Conservation (phyloP, 1,284 basidiomycete species). For the Rhizoctonia solani region DNA sequence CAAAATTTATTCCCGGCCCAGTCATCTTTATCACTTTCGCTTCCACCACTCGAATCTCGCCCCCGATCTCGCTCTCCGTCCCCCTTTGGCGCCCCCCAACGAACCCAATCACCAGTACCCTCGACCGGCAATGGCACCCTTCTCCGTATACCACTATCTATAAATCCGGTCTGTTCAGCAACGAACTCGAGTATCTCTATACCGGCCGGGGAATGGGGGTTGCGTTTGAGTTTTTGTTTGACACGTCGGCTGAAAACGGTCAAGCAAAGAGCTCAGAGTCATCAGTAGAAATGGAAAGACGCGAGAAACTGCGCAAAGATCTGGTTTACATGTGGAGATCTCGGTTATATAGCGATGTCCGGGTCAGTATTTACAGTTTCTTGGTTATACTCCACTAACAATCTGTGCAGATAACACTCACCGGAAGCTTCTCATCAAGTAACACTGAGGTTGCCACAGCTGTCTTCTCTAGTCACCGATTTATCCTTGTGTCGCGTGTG, state of each 20-base stretch:
- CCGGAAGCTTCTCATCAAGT: constrained; percentile 20
- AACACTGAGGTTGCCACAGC: constrained; percentile 72
- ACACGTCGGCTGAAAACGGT: constrained; percentile 44
- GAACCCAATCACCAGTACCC: constrained; percentile 52
- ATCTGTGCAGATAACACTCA: constrained; percentile 35
- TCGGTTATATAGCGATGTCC: constrained; percentile 87
- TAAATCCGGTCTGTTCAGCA: constrained; percentile 76
- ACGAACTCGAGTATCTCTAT: constrained; percentile 89
- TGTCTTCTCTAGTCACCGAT: constrained; percentile 89
- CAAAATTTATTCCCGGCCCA: constrained; percentile 57
- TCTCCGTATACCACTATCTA: constrained; percentile 64
- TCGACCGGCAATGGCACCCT: constrained; percentile 49
- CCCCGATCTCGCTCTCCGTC: constrained; percentile 58
- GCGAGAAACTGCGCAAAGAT: constrained; percentile 88
- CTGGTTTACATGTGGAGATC: constrained; percentile 96
- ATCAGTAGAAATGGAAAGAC: constrained; percentile 67
- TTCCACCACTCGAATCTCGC: constrained; percentile 53
- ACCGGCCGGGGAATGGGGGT: constrained; percentile 85
- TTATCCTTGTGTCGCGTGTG: constrained; percentile 87
- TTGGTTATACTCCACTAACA: constrained; percentile 37
- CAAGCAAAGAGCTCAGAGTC: constrained; percentile 53
- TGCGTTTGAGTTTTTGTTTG: constrained; percentile 88
- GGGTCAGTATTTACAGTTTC: constrained; percentile 51
- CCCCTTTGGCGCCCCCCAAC: constrained; percentile 48
- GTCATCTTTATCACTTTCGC: constrained; percentile 62